Base-by-base conservation (phyloP, 352 stramenopile species). In the Phytophthora cryptogea region DNA sequence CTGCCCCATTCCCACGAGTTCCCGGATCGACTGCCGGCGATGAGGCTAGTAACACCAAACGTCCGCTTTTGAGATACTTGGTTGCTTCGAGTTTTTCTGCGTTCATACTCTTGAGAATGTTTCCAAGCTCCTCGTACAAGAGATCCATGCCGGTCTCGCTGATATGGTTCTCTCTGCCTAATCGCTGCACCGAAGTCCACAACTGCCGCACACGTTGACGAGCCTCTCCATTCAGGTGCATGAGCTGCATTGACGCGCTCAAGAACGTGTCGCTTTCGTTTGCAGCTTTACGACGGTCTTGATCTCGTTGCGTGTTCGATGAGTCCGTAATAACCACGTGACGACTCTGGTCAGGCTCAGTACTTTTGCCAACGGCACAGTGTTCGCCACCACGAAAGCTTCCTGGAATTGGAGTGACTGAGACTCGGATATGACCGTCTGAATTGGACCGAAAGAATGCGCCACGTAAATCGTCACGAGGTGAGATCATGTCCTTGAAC, bases 141-240 rank as follows among this genome's bases (percentile, higher is more conserved):
- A 78, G n/a, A 73, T 88, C 61, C 68, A 78, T 49, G 44, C 70
- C 49, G 30, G 72, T n/a, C 57, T 80, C 32, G 62, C 68, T 44
- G 78, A 92, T 68, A 66, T 76, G 23, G 48, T 73, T 45, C 46
- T 92, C 52, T 61, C 64, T 69, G 6, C 76, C 76, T 2, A 92
- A 66, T 8, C 68, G 70, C 48, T 92, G 83, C 11, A 87, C 63
- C 9, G 70, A 76, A 36, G 72, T 74, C 80, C 83, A 92, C 8
- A 92, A 54, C 54, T 89, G 76, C 8, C 80, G 78, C 0, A 90
- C 60, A 43, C 66, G 68, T 46, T 89, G 75, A 0, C 74, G 78
- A 28, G 68, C 63, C 27, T 90, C 76, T 55, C 78, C 82, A 26
- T 92, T 84, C 7, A 85, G 46, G 51, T 90, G 75, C 39, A 88